Evolutionary conservation across 306 rosid genomes (phyloP), one percentile per base, ranked within the genome.

Genomic region (Dalbergia cultrata): DNA sequence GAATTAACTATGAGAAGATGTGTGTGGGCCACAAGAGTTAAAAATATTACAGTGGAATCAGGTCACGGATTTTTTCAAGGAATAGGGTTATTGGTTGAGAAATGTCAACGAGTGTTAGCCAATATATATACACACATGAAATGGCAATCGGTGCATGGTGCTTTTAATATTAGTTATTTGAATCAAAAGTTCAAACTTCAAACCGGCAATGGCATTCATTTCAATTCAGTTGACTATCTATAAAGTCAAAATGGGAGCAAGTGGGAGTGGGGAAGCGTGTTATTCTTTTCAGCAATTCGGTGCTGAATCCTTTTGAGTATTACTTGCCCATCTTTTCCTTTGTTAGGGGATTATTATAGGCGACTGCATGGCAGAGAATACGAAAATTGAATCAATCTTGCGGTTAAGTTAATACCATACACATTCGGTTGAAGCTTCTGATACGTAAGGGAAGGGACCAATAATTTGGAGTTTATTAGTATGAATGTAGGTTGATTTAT

Each of bases 161-260:
- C 26, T 84, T 84, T 80, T 68, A 82, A 68, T 70, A 13, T 12
- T 0, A 16, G 37, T 70, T 62, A 7, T 17, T 22, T 52, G 31
- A n/a, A 74, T 18, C 35, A 26, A n/a, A 35, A 58, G 13, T 78
- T 70, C 76, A 68, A 84, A 33, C 56, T 63, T 68, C 80, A 65
- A 81, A 72, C 14, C 18, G 19, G 79, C 26, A 58, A 58, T 53
- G 60, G 76, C 21, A 9, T 81, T 80, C 41, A 37, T 37, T 37
- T 74, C 68, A 77, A 79, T 67, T 60, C 83, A 63, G 90, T 83
- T 91, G 97, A 93, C 97, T 86, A 80, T 33, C 19, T 0, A 16
- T 0, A 75, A 79, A 84, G 95, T 93, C 97, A 85, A 81, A 72
- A 73, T 66, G 78, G 19, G 60, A 57, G 70, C 74, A 74, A 82